These are phyloP conservation scores for Serpula lacrymans DNA, from an alignment of 768 basidiomycete genomes.

Conservation along the genomic window DNA sequence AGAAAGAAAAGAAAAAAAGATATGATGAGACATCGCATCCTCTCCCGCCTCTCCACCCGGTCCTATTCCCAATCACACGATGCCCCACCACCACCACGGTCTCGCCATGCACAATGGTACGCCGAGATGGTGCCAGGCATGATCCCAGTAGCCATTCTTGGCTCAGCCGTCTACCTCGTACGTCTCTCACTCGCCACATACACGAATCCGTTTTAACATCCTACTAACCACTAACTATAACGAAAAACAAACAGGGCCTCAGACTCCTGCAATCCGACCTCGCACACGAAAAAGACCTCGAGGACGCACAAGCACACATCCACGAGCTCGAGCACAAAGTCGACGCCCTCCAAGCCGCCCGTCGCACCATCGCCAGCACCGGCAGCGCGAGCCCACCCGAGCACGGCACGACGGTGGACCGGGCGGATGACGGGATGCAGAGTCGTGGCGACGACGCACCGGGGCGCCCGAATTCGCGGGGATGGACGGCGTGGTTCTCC, in stretches of 20 bases:
- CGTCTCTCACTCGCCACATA: constrained; percentile 14
- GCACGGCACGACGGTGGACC: constrained; percentile 14
- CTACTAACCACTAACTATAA: constrained; percentile 2
- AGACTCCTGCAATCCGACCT: constrained; percentile 60
- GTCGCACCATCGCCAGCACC: constrained; percentile 3
- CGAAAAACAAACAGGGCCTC: constrained; percentile 45
- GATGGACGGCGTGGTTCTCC: too few species aligned
- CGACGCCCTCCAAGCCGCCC: constrained; percentile 22
- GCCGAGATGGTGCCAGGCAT: constrained; percentile 67
- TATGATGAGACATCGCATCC: constrained; percentile 2
- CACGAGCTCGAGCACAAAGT: constrained; percentile 59
- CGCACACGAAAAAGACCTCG: constrained; percentile 69
- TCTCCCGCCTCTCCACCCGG: neutral
- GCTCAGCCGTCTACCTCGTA: constrained; percentile 77
- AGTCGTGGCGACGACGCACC: too few species aligned
- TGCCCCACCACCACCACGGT: constrained; percentile 29
- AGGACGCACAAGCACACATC: constrained; percentile 54
- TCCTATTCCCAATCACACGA: too few species aligned
- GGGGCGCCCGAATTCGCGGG: too few species aligned
- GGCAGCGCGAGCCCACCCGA: neutral
- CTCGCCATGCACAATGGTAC: constrained; percentile 66
- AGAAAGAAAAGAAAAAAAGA: neutral
- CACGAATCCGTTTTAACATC: neutral
- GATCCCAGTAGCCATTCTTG: constrained; percentile 74
- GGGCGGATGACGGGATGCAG: constrained; percentile 20